These are phyloP conservation scores for Hypoxylon sp. DNA, from an alignment of 2,329 filamentous ascomycete genomes.

Conservation along the genomic window DNA sequence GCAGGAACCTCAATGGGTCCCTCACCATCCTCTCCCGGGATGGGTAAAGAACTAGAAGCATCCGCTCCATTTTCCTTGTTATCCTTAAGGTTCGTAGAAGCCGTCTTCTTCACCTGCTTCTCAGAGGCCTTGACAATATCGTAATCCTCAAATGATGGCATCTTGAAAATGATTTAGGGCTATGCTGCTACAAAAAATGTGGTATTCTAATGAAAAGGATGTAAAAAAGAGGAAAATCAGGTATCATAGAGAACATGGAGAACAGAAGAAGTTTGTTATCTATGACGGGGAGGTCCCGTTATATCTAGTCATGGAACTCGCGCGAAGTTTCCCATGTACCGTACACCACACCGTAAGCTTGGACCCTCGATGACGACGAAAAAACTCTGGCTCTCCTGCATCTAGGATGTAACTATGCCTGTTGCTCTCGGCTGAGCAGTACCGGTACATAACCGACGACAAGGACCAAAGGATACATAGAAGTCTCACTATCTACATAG, in stretches of 20 bases:
- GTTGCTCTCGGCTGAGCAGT: slow-evolving; percentile 22
- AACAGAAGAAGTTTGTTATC: slow-evolving; percentile 24
- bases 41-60: slow-evolving; percentile 54
- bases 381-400: slow-evolving; percentile 29
- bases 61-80: slow-evolving; percentile 28
- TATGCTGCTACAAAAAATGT: slow-evolving; percentile 22
- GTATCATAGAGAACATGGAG: slow-evolving; percentile 24
- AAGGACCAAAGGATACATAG: slow-evolving; percentile 29
- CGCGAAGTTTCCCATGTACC: slow-evolving; percentile 23
- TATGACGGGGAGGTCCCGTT: slow-evolving; percentile 40
- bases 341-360: slow-evolving; percentile 27
- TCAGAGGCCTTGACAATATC: slow-evolving; percentile 63
- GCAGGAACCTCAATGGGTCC: slow-evolving; percentile 79
- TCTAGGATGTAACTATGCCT: slow-evolving; percentile 28
- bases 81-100: slow-evolving; percentile 47
- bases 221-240: slow-evolving; percentile 17
- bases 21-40: slow-evolving; percentile 62
- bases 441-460: slow-evolving; percentile 35
- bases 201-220: slow-evolving; percentile 12
- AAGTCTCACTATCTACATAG: slow-evolving; percentile 16
- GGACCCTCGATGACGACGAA: slow-evolving; percentile 29
- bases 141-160: slow-evolving; percentile 73
- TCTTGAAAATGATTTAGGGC: slow-evolving; percentile 57
- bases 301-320: slow-evolving; percentile 40
- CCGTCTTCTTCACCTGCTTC: slow-evolving; percentile 46